Evolutionary conservation across 768 basidiomycete species (phyloP).

Genomic region (Sistotremastrum suecicum): DNA sequence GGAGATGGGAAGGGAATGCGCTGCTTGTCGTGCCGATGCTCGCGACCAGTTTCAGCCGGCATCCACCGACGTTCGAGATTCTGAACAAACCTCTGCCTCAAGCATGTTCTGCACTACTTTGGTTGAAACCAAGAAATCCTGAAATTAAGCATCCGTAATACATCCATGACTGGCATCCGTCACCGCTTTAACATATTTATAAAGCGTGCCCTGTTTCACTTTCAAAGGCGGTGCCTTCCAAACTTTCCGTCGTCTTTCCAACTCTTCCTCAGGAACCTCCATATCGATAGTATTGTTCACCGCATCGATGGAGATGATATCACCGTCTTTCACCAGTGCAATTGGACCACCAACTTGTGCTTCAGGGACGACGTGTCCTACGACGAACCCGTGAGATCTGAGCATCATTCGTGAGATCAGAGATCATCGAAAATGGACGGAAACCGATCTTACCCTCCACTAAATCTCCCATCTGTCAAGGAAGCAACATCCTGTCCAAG

Average conservation of each 20-base stretch:
- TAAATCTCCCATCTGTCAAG: conserved; percentile 95
- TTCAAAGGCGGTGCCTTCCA: conserved; percentile 87
- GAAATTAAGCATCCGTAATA: conserved; percentile 63
- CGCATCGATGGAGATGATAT: conserved; percentile 79
- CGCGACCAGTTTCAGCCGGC: too few species aligned
- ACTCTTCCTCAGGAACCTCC: conserved; percentile 63
- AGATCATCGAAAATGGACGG: conserved; percentile 7
- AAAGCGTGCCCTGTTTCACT: conserved; percentile 66
- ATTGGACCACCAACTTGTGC: conserved; percentile 91
- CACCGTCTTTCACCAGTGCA: conserved; percentile 79
- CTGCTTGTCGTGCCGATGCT: too few species aligned
- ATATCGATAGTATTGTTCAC: conserved; percentile 73
- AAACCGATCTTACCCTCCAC: conserved; percentile 68
- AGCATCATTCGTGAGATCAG: conserved; percentile 2
- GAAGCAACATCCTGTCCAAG: conserved; percentile 93
- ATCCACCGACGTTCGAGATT: too few species aligned
- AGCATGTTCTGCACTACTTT: too few species aligned
- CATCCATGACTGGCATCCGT: conserved; percentile 88
- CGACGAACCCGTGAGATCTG: conserved; percentile 92
- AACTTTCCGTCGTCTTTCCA: conserved; percentile 49
- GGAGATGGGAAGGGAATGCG: too few species aligned
- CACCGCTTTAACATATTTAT: conserved; percentile 81
- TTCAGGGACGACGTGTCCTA: conserved; percentile 95
- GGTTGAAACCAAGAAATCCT: too few species aligned
- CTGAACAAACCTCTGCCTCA: too few species aligned